A percentile compares a stretch with the other conserved stretches of the same genome.
phyloP scores from a whole-genome alignment of 1,139 yeast genomes.

The Geotrichum macrosporum region DNA sequence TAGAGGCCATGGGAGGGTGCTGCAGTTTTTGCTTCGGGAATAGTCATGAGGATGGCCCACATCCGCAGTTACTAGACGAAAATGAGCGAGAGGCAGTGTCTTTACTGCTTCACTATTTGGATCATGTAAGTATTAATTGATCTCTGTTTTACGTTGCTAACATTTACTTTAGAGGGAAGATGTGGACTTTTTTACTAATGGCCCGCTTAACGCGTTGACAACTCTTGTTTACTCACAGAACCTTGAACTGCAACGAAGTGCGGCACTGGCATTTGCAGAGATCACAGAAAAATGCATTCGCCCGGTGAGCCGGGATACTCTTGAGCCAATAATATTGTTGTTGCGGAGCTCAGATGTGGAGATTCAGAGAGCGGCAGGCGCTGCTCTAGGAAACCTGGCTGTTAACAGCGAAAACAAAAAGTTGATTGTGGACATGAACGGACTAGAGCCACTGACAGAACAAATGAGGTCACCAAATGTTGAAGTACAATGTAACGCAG shows the following conservation, averaged over 20 bases:
- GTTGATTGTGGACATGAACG: conserved; percentile 96
- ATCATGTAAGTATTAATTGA: conserved; percentile 49
- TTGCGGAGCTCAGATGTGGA: conserved; percentile 86
- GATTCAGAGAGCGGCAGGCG: conserved; percentile 98
- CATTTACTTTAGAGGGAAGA: conserved; percentile 47
- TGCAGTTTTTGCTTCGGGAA: conserved; percentile 16
- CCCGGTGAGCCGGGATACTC: conserved; percentile 82
- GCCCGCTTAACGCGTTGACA: conserved; percentile 81
- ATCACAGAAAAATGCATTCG: conserved; percentile 84
- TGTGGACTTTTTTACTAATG: conserved; percentile 72
- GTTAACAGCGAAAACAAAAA: conserved; percentile 93
- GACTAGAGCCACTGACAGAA: conserved; percentile 88
- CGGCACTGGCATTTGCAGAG: conserved; percentile 97
- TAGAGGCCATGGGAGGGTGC: conserved; percentile 17
- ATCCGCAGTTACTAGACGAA: conserved; percentile 41
- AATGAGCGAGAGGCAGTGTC: conserved; percentile 96
- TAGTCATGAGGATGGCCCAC: conserved; percentile 8
- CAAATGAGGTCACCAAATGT: conserved; percentile 97
- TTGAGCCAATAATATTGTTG: conserved; percentile 86
- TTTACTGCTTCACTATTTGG: conserved; percentile 80
- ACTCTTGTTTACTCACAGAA: conserved; percentile 93
- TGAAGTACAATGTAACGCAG: conserved; percentile 98
- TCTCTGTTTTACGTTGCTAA: conserved; percentile 1
- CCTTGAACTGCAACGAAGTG: conserved; percentile 91
- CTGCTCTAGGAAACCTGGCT: conserved; percentile 94